Evolutionary conservation across 2,329 filamentous ascomycete genomes (phyloP).

Genomic region (Xylaria sp.): DNA sequence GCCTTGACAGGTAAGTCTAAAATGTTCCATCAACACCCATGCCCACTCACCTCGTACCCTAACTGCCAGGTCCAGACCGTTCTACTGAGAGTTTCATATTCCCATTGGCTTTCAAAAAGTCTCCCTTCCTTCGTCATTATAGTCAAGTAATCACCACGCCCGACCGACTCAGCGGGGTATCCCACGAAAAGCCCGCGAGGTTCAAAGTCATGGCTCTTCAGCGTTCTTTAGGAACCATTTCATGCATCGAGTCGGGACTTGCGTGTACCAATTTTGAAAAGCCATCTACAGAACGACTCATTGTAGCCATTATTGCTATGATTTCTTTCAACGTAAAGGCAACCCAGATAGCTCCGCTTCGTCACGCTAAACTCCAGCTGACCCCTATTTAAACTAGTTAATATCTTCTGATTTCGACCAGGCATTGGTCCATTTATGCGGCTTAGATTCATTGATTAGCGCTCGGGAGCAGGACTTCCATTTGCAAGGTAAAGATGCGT

Average conservation of each 20-base stretch:
- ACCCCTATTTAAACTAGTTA: slow-evolving; percentile 13
- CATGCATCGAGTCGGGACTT: slow-evolving; percentile 16
- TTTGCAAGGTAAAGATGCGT: slow-evolving; percentile 10
- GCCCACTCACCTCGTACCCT: not conserved
- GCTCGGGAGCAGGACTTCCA: slow-evolving; percentile 7
- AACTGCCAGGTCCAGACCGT: slow-evolving; percentile 1
- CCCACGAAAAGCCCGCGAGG: slow-evolving; percentile 23
- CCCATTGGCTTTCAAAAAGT: slow-evolving; percentile 25
- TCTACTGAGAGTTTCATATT: slow-evolving; percentile 19
- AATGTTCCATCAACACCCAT: slow-evolving; percentile 5
- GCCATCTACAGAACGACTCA: slow-evolving; percentile 14
- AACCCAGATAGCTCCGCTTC: not conserved
- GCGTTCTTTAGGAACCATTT: slow-evolving; percentile 18
- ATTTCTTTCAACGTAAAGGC: slow-evolving; percentile 25
- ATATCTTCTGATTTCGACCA: slow-evolving; percentile 26
- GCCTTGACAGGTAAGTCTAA: slow-evolving; percentile 19
- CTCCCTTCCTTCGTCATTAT: slow-evolving; percentile 19
- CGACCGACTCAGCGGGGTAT: slow-evolving; percentile 21
- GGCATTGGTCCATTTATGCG: slow-evolving; percentile 21
- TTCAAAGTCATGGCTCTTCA: slow-evolving; percentile 22
- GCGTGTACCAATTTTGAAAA: slow-evolving; percentile 14
- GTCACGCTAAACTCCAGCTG: slow-evolving; percentile 1
- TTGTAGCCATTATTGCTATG: slow-evolving; percentile 14
- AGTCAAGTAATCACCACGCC: slow-evolving; percentile 16
- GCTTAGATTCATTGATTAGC: slow-evolving; percentile 22